Evolutionary conservation across 2,329 filamentous ascomycete genomes (phyloP).

Genomic region (Leptographium radiaticola): DNA sequence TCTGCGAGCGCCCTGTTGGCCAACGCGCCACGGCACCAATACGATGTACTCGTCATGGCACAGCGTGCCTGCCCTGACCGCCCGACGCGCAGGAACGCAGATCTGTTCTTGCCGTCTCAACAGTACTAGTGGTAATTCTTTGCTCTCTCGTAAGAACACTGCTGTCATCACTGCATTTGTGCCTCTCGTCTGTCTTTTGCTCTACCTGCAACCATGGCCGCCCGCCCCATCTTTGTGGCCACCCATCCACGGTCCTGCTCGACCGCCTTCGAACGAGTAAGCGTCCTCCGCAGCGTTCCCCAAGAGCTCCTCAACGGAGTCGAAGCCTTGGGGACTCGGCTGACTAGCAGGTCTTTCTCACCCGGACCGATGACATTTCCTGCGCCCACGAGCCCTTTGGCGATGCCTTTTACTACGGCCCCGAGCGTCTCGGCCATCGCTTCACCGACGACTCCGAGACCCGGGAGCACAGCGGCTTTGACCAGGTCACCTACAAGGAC

Average conservation of each 20-base stretch:
- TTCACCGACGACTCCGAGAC: slow-evolving; percentile 55
- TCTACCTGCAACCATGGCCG: slow-evolving; percentile 42
- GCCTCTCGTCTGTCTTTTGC: background rate
- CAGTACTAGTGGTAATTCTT: too few species aligned
- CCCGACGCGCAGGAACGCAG: too few species aligned
- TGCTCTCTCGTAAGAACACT: too few species aligned
- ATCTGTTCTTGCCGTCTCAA: too few species aligned
- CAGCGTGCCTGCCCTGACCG: too few species aligned
- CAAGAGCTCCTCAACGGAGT: background rate
- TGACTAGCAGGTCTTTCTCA: slow-evolving; percentile 76
- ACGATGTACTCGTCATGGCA: too few species aligned
- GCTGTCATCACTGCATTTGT: background rate
- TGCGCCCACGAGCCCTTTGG: slow-evolving; percentile 95
- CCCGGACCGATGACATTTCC: slow-evolving; percentile 63
- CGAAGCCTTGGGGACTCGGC: background rate
- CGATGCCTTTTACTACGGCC: slow-evolving; percentile 91
- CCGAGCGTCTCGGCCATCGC: slow-evolving; percentile 69
- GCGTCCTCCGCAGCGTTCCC: background rate
- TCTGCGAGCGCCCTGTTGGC: too few species aligned
- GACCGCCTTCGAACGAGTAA: slow-evolving; percentile 88
- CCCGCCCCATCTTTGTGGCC: slow-evolving; percentile 77
- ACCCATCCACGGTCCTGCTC: slow-evolving; percentile 94
- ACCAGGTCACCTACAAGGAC: slow-evolving; percentile 57
- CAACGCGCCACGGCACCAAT: too few species aligned
- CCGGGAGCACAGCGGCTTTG: slow-evolving; percentile 50